Evolutionary conservation across 208 protist species (phyloP).

Genomic region (Trypanosoma caninum): DNA sequence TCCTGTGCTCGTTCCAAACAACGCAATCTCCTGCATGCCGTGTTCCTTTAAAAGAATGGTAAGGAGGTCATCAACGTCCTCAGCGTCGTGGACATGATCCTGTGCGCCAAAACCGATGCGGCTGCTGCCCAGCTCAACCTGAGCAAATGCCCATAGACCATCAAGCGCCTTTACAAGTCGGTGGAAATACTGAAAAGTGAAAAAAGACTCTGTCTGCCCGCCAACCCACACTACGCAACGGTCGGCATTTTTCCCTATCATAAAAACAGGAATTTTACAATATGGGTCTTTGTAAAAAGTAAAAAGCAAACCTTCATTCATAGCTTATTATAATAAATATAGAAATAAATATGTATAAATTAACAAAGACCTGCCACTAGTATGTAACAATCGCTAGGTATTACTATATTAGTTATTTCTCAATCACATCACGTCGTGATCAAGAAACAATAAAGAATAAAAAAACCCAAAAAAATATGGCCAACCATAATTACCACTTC

Average conservation of each 20-base stretch:
- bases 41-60: slow-evolving; percentile 38
- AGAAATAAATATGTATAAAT: slow-evolving; percentile 15
- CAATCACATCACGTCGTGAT: too few relatives aligned
- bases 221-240: slow-evolving; percentile 75
- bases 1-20: slow-evolving; percentile 74
- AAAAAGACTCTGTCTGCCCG: slow-evolving; percentile 61
- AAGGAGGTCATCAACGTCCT: slow-evolving; percentile 72
- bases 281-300: slow-evolving; percentile 55
- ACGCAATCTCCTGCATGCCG: slow-evolving; percentile 49
- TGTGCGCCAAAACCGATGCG: slow-evolving; percentile 45
- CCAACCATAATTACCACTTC: too few relatives aligned
- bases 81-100: slow-evolving; percentile 61
- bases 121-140: slow-evolving; percentile 60
- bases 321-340: neutral
- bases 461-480: too few relatives aligned
- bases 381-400: slow-evolving; percentile 1
- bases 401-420: slow-evolving; percentile 4
- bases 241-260: slow-evolving; percentile 30
- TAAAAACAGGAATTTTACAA: slow-evolving; percentile 56
- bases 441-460: too few relatives aligned
- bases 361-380: too few relatives aligned
- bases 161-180: slow-evolving; percentile 33
- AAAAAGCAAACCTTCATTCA: slow-evolving; percentile 41
- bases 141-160: slow-evolving; percentile 49
- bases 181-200: slow-evolving; percentile 57